Base-by-base conservation (phyloP, 257 asterid species). In the Catharanthus roseus region DNA sequence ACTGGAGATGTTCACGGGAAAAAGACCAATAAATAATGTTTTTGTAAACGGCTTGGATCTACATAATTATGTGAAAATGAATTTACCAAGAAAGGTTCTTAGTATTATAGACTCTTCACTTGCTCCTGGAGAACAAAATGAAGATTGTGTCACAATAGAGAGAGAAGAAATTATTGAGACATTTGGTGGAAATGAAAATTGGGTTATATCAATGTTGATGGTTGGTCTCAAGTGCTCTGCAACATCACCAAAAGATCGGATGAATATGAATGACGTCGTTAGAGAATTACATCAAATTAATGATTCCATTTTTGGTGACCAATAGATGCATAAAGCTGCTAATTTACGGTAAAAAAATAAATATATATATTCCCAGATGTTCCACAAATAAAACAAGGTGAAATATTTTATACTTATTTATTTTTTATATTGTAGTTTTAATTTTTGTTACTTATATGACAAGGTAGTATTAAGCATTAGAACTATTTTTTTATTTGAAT, bases 1-100 rank as follows among this genome's bases (percentile, higher is more conserved):
- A 5, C 42, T 79, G 23, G 86, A 82, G 65, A 79, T 82, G 60
- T 76, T 82, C 44, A 73, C 77, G 0, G 63, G 61, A 1, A 70
- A 4, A 67, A 76, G 79, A 16, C 80, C 84, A 13, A 79, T 80
- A 0, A 21, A 74, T 53, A 74, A 71, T 34, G 29, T 28, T 11
- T 57, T 57, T 5, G 3, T 0, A 5, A 1, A 26, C 6, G 64
- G 39, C 39, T 57, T 66, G 47, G 42, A 11, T 50, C 75, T 80
- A 45, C 72, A 76, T 29, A 42, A 50, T 21, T 71, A 74, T 31
- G 82, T 77, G 6, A 34, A 50, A 10, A 67, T 33, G 19, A 78
- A 68, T n/a, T 36, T 80, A 33, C 74, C 71, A 8, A 6, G 49
- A 16, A 58, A 19, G 1, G 72, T 74, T 5, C 3, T 12, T 3